Evolutionary conservation across 2,329 filamentous ascomycete species (phyloP).

Genomic region (Penicillium sp.): DNA sequence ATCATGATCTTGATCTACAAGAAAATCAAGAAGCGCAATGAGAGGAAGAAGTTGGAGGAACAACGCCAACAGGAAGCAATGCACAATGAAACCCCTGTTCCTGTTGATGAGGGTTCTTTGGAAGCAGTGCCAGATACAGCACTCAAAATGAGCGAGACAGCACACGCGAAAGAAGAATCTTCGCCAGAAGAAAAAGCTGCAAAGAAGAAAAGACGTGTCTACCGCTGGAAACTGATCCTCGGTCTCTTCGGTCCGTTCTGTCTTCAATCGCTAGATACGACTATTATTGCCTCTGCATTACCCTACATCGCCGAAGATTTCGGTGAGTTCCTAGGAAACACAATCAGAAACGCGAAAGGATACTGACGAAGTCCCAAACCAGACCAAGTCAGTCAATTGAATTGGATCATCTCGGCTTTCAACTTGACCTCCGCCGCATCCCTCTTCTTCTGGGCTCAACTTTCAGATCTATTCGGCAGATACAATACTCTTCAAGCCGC

Average conservation of each 20-base stretch:
- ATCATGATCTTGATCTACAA: conserved; percentile 11
- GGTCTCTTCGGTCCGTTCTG: conserved; percentile 62
- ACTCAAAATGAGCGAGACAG: not conserved
- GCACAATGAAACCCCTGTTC: not conserved
- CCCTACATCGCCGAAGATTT: conserved; percentile 66
- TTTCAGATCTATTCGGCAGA: conserved; percentile 65
- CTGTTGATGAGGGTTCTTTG: not conserved
- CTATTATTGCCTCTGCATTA: conserved; percentile 61
- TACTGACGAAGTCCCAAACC: not conserved
- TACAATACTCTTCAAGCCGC: conserved; percentile 59
- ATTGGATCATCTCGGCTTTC: conserved; percentile 70
- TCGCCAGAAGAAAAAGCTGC: conserved; percentile 6
- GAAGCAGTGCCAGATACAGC: not conserved
- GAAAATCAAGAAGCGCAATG: conserved; percentile 12
- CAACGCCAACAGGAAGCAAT: not conserved
- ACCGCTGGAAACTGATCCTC: conserved; percentile 60
- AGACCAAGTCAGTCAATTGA: conserved; percentile 59
- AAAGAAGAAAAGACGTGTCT: conserved; percentile 27
- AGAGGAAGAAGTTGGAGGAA: conserved; percentile 1
- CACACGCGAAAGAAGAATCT: not conserved
- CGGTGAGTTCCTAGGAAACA: conserved; percentile 38
- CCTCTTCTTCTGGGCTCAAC: conserved; percentile 65
- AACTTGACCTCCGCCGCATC: conserved; percentile 67
- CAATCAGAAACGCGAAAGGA: not conserved
- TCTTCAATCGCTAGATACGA: conserved; percentile 63